Conservation (phyloP, 192 early-diverging fungal genomes). For the Coemansia sp. region DNA sequence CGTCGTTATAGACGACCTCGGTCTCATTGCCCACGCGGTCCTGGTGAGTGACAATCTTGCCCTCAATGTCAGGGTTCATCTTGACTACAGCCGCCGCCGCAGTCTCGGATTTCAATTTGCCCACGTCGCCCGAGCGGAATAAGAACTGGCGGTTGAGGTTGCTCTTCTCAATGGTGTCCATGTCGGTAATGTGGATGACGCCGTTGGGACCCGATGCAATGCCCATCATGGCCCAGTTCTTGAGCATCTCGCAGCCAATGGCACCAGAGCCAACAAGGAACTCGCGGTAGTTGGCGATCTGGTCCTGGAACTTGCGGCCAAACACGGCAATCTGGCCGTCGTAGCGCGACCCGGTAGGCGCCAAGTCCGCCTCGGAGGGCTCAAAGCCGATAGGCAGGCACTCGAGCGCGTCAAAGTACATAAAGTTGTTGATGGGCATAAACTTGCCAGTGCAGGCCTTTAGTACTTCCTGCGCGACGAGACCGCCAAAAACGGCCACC, state of each 20-base stretch:
- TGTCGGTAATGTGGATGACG: conserved; percentile 90
- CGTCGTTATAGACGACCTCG: conserved; percentile 90
- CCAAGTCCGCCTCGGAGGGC: conserved; percentile 72
- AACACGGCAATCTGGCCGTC: conserved; percentile 97
- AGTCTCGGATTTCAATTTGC: conserved; percentile 92
- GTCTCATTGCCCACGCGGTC: conserved; percentile 96
- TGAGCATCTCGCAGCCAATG: conserved; percentile 99
- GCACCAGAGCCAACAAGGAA: conserved; percentile 99
- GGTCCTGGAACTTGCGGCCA: conserved; percentile 88
- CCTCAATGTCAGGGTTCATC: conserved; percentile 89
- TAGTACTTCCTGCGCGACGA: conserved; percentile 97
- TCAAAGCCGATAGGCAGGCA: conserved; percentile 77
- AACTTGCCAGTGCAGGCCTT: conserved; percentile 99
- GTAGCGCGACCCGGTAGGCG: conserved; percentile 87
- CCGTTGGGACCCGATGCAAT: conserved; percentile 83
- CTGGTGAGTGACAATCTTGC: conserved; percentile 76
- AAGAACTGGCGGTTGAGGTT: conserved; percentile 99
- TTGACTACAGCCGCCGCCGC: conserved; percentile 83
- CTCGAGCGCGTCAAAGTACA: conserved; percentile 98
- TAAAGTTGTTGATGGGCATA: conserved; percentile 85
- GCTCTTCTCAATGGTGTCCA: conserved; percentile 99
- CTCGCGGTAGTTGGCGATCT: conserved; percentile 83
- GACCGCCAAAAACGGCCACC: conserved; percentile 94
- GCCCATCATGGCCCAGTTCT: conserved; percentile 99
- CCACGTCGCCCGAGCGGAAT: conserved; percentile 86